phyloP scores from a whole-genome alignment of 2,329 filamentous ascomycete species.

The Pseudovirgaria hyperparasitica region DNA sequence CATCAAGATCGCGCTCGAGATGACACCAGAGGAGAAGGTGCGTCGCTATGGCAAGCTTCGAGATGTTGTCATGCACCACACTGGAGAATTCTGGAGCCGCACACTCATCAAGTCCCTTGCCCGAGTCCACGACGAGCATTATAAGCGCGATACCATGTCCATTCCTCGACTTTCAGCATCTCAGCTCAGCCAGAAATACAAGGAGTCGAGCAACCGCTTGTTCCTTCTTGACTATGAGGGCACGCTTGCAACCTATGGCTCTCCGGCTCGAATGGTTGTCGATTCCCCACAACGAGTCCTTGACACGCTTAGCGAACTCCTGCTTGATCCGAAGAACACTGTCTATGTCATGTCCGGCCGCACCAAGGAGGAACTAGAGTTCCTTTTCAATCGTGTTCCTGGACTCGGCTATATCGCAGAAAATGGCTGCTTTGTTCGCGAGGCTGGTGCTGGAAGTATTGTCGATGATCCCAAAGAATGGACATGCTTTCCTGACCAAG shows the following conservation, averaged over 20 bases:
- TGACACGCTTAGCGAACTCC: slow-evolving; percentile 68
- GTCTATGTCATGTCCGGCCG: slow-evolving; percentile 92
- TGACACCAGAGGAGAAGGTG: slow-evolving; percentile 62
- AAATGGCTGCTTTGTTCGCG: slow-evolving; percentile 82
- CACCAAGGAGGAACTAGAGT: slow-evolving; percentile 75
- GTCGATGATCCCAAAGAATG: slow-evolving; percentile 49
- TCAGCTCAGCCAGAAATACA: slow-evolving; percentile 53
- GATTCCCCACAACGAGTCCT: slow-evolving; percentile 78
- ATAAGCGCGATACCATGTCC: slow-evolving; percentile 69
- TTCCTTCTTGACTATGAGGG: slow-evolving; percentile 93
- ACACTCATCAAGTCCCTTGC: slow-evolving; percentile 59
- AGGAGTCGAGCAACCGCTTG: slow-evolving; percentile 52
- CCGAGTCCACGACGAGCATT: slow-evolving; percentile 70
- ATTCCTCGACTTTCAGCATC: slow-evolving; percentile 71
- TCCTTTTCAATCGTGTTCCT: slow-evolving; percentile 70
- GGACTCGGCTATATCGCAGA: slow-evolving; percentile 84
- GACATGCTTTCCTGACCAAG: slow-evolving; percentile 63
- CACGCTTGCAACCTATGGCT: slow-evolving; percentile 78
- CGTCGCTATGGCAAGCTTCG: slow-evolving; percentile 63
- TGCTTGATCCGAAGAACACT: slow-evolving; percentile 67
- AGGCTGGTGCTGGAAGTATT: slow-evolving; percentile 45
- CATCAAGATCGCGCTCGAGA: slow-evolving; percentile 71
- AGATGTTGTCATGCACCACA: slow-evolving; percentile 63
- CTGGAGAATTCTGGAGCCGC: slow-evolving; percentile 76
- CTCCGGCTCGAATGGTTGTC: slow-evolving; percentile 70